A percentile compares a stretch with the other conserved stretches of the same genome.
Evolutionary conservation across 345 rosid species (phyloP).

Genomic region (Lepidium aucheri): DNA sequence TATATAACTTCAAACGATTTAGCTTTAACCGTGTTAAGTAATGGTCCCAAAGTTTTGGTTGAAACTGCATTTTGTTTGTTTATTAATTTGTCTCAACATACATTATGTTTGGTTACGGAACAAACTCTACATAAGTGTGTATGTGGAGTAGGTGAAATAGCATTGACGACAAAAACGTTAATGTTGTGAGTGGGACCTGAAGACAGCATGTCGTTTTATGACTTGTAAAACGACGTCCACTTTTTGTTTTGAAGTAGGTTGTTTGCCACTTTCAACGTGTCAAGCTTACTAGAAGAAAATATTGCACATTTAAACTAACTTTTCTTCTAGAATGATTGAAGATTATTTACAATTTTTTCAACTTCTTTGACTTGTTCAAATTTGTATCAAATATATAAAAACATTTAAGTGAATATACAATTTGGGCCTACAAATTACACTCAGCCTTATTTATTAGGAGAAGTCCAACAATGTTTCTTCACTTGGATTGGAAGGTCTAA

Average conservation of each 20-base stretch:
- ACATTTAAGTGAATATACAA: neutral
- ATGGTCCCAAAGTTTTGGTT: no score
- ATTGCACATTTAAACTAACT: neutral
- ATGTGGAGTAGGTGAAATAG: conserved; percentile 18
- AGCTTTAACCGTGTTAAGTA: no score
- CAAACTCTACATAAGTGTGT: neutral
- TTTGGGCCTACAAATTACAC: neutral
- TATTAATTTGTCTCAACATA: neutral
- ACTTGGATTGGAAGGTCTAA: neutral
- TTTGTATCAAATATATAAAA: neutral
- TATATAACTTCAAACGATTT: neutral
- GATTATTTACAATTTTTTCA: neutral
- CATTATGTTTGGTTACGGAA: neutral
- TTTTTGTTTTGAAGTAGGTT: conserved; percentile 11
- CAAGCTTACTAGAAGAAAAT: neutral
- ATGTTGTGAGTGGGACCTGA: conserved; percentile 12
- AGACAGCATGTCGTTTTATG: conserved; percentile 26
- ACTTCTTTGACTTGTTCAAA: neutral
- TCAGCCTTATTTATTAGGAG: neutral
- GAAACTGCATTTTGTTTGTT: neutral
- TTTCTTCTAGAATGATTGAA: conserved; percentile 8
- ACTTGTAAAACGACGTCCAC: conserved; percentile 19
- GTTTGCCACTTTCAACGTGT: conserved; percentile 9
- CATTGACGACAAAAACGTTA: neutral
- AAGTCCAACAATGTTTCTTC: neutral